Conservation (phyloP, 306 rosid species). For the Canavalia ensiformis region DNA sequence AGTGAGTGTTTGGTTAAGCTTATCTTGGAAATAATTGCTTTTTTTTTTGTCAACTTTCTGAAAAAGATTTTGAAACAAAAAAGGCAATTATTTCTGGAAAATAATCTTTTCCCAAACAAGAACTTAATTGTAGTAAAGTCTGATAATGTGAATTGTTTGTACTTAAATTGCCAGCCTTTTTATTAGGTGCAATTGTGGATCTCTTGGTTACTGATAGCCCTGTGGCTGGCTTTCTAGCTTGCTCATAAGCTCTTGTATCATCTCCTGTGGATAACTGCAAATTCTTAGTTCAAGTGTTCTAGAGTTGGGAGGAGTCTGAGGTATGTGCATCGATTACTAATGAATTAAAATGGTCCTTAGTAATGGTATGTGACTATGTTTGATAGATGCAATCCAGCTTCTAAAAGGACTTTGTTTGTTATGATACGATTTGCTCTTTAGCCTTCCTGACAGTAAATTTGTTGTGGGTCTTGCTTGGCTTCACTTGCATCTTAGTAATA, state of each 20-base stretch:
- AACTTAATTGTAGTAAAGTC: constrained; percentile 12
- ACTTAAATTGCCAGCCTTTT: constrained; percentile 41
- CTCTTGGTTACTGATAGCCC: constrained; percentile 37
- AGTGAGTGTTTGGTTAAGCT: too few relatives aligned
- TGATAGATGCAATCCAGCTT: constrained; percentile 2
- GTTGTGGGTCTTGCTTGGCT: constrained; percentile 8
- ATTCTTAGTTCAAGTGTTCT: constrained; percentile 27
- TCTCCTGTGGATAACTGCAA: constrained; percentile 37
- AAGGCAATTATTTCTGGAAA: too few relatives aligned
- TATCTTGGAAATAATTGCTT: too few relatives aligned
- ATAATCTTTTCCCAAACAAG: too few relatives aligned
- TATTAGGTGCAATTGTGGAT: constrained; percentile 49
- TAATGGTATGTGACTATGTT: constrained; percentile 41
- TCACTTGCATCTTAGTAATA: constrained; percentile 2
- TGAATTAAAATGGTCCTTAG: constrained; percentile 36
- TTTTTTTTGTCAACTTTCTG: too few relatives aligned
- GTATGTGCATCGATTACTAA: constrained; percentile 42
- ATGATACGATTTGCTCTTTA: background rate
- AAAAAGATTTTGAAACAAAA: too few relatives aligned
- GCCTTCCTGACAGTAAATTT: constrained; percentile 9
- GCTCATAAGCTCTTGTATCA: constrained; percentile 33
- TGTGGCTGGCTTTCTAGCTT: constrained; percentile 47
- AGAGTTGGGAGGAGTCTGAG: constrained; percentile 30
- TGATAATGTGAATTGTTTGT: constrained; percentile 34
- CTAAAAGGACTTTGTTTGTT: constrained; percentile 28